Conservation (phyloP, 2,329 filamentous ascomycete genomes). For the Aspergillus sp. region DNA sequence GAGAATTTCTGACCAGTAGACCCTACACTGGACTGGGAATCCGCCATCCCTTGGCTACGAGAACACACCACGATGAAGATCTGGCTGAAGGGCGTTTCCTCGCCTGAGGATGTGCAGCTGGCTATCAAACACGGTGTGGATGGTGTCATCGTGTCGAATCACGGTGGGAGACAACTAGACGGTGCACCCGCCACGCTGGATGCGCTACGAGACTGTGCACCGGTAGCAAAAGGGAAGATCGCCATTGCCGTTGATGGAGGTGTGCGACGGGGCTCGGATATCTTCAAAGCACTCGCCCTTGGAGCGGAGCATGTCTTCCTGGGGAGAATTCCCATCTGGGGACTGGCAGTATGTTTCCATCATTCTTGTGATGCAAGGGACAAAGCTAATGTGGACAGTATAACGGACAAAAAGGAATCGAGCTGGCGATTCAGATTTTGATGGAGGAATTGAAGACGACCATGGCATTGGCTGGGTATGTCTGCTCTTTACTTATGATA, state of each 20-base stretch:
- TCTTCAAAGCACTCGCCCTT: slow-evolving; percentile 34
- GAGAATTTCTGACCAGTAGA: slow-evolving; percentile 18
- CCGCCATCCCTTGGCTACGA: slow-evolving; percentile 46
- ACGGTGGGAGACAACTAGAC: slow-evolving; percentile 35
- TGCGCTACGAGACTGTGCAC: slow-evolving; percentile 24
- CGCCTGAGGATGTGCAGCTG: slow-evolving; percentile 30
- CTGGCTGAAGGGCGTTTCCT: slow-evolving; percentile 26
- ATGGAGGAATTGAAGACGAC: slow-evolving; percentile 26
- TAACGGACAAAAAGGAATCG: slow-evolving; percentile 29
- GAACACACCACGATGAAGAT: slow-evolving; percentile 44
- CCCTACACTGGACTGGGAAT: slow-evolving; percentile 46
- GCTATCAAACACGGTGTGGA: slow-evolving; percentile 32
- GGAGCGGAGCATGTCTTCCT: slow-evolving; percentile 28
- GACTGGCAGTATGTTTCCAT: slow-evolving; percentile 20
- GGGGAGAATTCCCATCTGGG: slow-evolving; percentile 30
- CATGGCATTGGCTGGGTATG: slow-evolving; percentile 29
- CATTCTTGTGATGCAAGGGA: no score
- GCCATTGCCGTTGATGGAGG: slow-evolving; percentile 31
- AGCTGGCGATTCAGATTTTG: slow-evolving; percentile 28
- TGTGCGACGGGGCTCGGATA: slow-evolving; percentile 30
- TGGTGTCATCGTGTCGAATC: slow-evolving; percentile 35
- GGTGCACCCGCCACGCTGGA: slow-evolving; percentile 34
- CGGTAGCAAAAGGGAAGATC: slow-evolving; percentile 25
- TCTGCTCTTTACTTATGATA: no score
- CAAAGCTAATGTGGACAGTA: slow-evolving; percentile 10